These are phyloP conservation scores for Coffea eugenioides DNA, from an alignment of 257 asterid genomes.

Conservation along the genomic window DNA sequence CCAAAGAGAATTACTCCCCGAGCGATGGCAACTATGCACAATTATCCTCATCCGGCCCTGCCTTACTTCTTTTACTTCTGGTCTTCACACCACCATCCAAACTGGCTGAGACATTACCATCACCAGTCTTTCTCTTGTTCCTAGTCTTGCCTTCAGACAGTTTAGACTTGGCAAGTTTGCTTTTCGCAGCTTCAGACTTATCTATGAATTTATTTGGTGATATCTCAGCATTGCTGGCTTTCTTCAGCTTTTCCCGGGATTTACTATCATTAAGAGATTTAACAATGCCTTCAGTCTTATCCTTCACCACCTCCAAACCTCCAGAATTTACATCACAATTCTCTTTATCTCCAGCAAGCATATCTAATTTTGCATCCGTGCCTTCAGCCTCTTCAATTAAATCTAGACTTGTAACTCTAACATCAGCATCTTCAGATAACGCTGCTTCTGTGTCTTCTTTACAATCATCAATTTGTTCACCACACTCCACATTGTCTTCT, in stretches of 20 bases:
- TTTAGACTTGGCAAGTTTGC: background rate
- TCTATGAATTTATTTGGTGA: slow-evolving; percentile 17
- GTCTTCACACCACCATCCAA: slow-evolving; percentile 12
- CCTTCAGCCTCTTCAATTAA: slow-evolving; percentile 28
- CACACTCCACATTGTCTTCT: slow-evolving; percentile 45
- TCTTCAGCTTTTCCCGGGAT: slow-evolving; percentile 32
- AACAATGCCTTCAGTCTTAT: slow-evolving; percentile 16
- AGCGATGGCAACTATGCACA: background rate
- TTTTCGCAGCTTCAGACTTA: slow-evolving; percentile 6
- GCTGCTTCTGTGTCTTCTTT: slow-evolving; percentile 24
- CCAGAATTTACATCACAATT: slow-evolving; percentile 33
- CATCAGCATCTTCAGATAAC: slow-evolving; percentile 14
- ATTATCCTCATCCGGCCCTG: background rate
- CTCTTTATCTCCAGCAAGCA: slow-evolving; percentile 35
- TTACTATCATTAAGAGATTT: slow-evolving; percentile 16
- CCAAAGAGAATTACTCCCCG: background rate
- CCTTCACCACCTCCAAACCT: slow-evolving; percentile 27
- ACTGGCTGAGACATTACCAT: background rate
- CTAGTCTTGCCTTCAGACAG: background rate
- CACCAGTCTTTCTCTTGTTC: slow-evolving; percentile 7
- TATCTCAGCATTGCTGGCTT: slow-evolving; percentile 10
- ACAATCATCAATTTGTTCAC: slow-evolving; percentile 34
- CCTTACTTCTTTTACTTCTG: slow-evolving; percentile 5
- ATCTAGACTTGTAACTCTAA: slow-evolving; percentile 17
- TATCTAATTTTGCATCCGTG: slow-evolving; percentile 18